Evolutionary conservation across 495 filamentous ascomycete species (phyloP).

Genomic region (Penicillium silybi): DNA sequence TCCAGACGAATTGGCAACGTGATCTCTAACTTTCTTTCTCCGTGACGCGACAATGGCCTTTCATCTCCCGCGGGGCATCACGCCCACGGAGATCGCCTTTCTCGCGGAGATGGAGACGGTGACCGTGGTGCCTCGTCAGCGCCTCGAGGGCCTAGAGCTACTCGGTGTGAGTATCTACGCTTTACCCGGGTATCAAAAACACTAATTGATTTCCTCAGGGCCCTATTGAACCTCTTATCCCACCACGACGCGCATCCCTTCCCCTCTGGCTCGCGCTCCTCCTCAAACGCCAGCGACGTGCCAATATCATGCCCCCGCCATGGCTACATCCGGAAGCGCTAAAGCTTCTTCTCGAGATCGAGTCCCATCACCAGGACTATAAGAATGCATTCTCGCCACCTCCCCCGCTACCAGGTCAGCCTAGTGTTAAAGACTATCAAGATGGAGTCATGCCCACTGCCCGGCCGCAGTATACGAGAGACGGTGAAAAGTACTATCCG

Average conservation of each 20-base stretch:
- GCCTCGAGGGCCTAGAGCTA: constrained; percentile 77
- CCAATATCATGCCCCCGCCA: constrained; percentile 85
- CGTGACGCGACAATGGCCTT: constrained; percentile 63
- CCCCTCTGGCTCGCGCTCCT: constrained; percentile 97
- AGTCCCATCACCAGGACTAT: constrained; percentile 60
- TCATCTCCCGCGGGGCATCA: constrained; percentile 75
- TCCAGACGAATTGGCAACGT: background rate
- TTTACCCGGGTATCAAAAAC: background rate
- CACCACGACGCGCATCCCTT: constrained; percentile 73
- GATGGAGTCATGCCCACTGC: constrained; percentile 26
- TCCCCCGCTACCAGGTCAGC: constrained; percentile 55
- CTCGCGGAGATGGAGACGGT: constrained; percentile 96
- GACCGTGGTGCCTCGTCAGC: constrained; percentile 86
- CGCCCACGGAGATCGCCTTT: constrained; percentile 87
- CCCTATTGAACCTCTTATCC: constrained; percentile 66
- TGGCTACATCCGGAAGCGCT: constrained; percentile 80
- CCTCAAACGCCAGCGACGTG: constrained; percentile 89
- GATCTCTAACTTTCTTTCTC: background rate
- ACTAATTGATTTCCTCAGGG: constrained; percentile 53
- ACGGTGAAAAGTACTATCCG: constrained; percentile 39
- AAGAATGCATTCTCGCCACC: constrained; percentile 69
- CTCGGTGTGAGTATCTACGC: constrained; percentile 63
- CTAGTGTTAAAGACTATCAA: constrained; percentile 23
- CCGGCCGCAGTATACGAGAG: constrained; percentile 37
- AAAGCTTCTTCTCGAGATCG: constrained; percentile 67